These are phyloP conservation scores for Ricinus communis DNA, from an alignment of 345 rosid genomes.

Conservation along the genomic window DNA sequence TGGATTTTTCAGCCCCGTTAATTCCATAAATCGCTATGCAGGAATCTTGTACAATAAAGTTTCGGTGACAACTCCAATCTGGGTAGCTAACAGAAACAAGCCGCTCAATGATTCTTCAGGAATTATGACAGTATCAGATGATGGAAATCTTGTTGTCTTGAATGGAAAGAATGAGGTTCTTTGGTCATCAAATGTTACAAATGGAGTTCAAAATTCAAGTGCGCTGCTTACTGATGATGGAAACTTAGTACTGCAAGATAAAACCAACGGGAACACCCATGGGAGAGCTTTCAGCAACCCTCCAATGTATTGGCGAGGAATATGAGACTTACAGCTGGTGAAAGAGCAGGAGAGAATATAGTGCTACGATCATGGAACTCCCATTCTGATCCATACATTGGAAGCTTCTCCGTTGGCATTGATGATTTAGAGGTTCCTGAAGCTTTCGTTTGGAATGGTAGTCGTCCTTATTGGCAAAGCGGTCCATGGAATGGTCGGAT, in stretches of 20 bases:
- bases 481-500: conserved; percentile 62
- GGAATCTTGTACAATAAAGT: conserved; percentile 11
- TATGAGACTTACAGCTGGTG: conserved; percentile 38
- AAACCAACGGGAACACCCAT: conserved; percentile 24
- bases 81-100: conserved; percentile 19
- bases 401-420: conserved; percentile 42
- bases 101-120: conserved; percentile 35
- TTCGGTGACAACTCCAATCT: neutral
- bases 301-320: conserved; percentile 27
- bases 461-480: conserved; percentile 40
- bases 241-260: conserved; percentile 44
- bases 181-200: conserved; percentile 53
- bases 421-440: conserved; percentile 33
- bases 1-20: conserved; percentile 18
- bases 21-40: conserved; percentile 4
- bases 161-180: conserved; percentile 34
- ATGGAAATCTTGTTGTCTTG: conserved; percentile 47
- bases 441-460: conserved; percentile 43
- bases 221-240: conserved; percentile 51
- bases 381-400: conserved; percentile 52
- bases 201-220: conserved; percentile 19
- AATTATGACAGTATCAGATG: conserved; percentile 32
- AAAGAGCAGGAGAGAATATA: conserved; percentile 28
- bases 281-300: conserved; percentile 66
- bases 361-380: conserved; percentile 52